These are phyloP conservation scores for Kluyveromyces aestuarii DNA, from an alignment of 805 yeast genomes.

Conservation along the genomic window DNA sequence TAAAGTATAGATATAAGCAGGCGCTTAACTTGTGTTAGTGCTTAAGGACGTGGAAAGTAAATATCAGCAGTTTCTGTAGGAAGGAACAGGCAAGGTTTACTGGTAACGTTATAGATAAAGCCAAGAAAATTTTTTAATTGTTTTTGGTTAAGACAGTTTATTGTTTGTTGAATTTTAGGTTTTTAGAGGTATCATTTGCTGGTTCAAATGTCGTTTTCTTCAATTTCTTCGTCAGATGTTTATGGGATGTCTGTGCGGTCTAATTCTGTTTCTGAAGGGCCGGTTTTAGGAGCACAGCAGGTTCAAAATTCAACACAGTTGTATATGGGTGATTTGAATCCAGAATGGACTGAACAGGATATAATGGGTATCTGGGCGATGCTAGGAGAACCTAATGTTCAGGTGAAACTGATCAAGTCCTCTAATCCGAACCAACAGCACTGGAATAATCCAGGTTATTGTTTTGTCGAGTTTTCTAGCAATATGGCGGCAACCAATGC, in stretches of 20 bases:
- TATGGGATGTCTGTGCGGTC: background rate
- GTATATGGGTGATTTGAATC: conserved; percentile 91
- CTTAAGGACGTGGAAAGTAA: background rate
- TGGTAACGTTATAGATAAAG: background rate
- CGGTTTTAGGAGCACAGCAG: background rate
- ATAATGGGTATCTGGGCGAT: conserved; percentile 62
- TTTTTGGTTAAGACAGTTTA: background rate
- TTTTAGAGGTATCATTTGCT: conserved; percentile 6
- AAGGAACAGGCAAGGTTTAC: background rate
- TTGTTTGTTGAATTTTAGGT: background rate
- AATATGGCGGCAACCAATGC: conserved; percentile 58
- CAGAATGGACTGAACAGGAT: conserved; percentile 67
- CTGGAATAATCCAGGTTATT: conserved; percentile 56
- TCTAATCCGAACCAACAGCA: conserved; percentile 29
- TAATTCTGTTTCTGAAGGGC: background rate
- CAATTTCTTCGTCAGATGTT: background rate
- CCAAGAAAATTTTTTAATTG: background rate
- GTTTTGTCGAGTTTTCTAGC: conserved; percentile 68
- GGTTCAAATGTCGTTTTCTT: conserved; percentile 13
- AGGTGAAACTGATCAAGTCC: conserved; percentile 65
- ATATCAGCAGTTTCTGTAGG: background rate
- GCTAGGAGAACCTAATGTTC: conserved; percentile 52
- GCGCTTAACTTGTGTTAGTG: background rate
- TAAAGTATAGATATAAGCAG: background rate
- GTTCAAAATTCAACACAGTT: conserved; percentile 27